phyloP scores from a whole-genome alignment of 1,284 basidiomycete genomes.

The Heterobasidion irregulare region DNA sequence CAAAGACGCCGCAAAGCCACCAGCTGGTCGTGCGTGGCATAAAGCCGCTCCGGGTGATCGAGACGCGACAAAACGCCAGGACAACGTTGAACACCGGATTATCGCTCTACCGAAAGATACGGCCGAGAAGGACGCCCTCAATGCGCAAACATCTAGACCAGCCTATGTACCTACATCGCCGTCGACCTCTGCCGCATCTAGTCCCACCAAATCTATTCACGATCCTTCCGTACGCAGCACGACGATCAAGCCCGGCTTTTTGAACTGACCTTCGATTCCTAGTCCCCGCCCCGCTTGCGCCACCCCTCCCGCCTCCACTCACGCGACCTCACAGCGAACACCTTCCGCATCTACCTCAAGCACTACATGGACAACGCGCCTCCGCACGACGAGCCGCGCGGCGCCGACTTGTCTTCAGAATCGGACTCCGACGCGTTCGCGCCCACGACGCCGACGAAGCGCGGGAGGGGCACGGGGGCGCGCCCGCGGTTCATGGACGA shows the following conservation, averaged over 20 bases:
- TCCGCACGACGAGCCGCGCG: background rate
- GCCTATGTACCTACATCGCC: slow-evolving; percentile 9
- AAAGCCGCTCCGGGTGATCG: slow-evolving; percentile 1
- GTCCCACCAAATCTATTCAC: slow-evolving; percentile 7
- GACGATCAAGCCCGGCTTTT: background rate
- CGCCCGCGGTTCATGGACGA: background rate
- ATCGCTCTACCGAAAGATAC: too few species aligned
- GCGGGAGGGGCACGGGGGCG: background rate
- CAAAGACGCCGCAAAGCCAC: background rate
- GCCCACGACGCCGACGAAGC: slow-evolving; percentile 22
- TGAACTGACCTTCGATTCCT: slow-evolving; percentile 3
- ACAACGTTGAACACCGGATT: too few species aligned
- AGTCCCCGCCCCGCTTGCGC: slow-evolving; percentile 45
- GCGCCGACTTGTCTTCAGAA: slow-evolving; percentile 6
- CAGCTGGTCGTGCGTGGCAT: background rate
- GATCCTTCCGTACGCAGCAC: slow-evolving; percentile 10
- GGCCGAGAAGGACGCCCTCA: too few species aligned
- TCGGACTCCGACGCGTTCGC: slow-evolving; percentile 1
- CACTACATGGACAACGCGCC: slow-evolving; percentile 60
- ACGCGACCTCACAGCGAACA: slow-evolving; percentile 54
- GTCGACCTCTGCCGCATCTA: slow-evolving; percentile 3
- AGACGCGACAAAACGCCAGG: too few species aligned
- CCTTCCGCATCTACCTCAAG: slow-evolving; percentile 66
- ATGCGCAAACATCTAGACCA: slow-evolving; percentile 7
- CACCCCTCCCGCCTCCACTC: slow-evolving; percentile 61